Percentiles rank a stretch among this genome's conserved stretches.
These are phyloP conservation scores for Cystobasidium tubakii DNA, from an alignment of 768 basidiomycete species.

Conservation along the genomic window DNA sequence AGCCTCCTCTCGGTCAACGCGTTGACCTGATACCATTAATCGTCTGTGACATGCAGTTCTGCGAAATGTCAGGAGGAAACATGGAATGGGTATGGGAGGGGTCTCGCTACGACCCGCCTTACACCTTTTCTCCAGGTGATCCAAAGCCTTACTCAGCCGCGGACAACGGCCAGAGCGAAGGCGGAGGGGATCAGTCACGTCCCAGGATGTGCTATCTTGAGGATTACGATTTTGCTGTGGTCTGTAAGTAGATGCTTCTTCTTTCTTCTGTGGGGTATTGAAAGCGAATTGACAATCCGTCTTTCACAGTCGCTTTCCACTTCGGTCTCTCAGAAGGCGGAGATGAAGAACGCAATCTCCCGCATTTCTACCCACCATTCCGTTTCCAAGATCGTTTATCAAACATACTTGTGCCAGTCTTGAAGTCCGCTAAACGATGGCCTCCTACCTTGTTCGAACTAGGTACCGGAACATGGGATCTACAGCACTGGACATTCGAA, in stretches of 20 bases:
- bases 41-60: too few species aligned
- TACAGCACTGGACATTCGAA: conserved; percentile 28
- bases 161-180: conserved; percentile 10
- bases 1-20: background rate
- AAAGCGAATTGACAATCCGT: background rate
- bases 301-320: conserved; percentile 17
- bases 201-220: conserved; percentile 20
- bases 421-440: background rate
- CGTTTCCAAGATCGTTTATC: conserved; percentile 13
- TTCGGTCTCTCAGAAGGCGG: conserved; percentile 20
- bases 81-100: conserved; percentile 34
- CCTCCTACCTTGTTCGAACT: conserved; percentile 20
- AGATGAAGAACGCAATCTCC: conserved; percentile 5
- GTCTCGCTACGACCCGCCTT: background rate
- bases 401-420: conserved; percentile 1
- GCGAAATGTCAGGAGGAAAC: conserved; percentile 18
- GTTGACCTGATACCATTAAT: too few species aligned
- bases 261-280: background rate
- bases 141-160: background rate
- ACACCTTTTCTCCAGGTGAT: conserved; percentile 23
- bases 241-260: background rate
- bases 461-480: conserved; percentile 24
- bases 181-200: conserved; percentile 13
- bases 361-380: conserved; percentile 29
- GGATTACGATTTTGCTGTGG: conserved; percentile 22